A percentile compares a stretch with the other conserved stretches of the same genome.
These are phyloP conservation scores for Porodaedalea pini DNA, from an alignment of 1,284 basidiomycete species.

Conservation along the genomic window DNA sequence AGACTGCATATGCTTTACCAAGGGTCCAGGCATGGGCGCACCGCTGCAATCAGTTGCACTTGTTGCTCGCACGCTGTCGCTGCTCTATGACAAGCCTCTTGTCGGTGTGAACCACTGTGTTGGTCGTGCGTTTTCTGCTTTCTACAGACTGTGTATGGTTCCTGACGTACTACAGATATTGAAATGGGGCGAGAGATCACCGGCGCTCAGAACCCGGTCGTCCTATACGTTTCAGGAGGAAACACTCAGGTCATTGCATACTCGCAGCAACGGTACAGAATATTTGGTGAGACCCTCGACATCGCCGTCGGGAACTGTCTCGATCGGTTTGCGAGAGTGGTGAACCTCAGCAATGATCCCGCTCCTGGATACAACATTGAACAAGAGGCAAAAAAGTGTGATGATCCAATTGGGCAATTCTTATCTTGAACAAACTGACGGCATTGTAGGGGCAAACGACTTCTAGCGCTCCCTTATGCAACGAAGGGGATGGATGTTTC, in stretches of 20 bases:
- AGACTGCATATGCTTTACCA: constrained; percentile 96
- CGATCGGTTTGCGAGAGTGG: constrained; percentile 96
- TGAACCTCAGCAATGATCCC: constrained; percentile 93
- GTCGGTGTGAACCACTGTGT: constrained; percentile 99
- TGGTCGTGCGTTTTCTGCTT: constrained; percentile 67
- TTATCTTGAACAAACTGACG: not conserved
- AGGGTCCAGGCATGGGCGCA: constrained; percentile 99
- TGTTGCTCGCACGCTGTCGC: constrained; percentile 89
- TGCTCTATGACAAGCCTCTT: constrained; percentile 87
- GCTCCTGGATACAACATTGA: constrained; percentile 99
- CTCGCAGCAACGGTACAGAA: constrained; percentile 93
- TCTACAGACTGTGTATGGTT: not conserved
- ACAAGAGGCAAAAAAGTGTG: constrained; percentile 86
- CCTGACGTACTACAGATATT: constrained; percentile 63
- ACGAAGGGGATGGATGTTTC: constrained; percentile 99
- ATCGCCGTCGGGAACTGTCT: constrained; percentile 99
- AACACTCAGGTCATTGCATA: constrained; percentile 99
- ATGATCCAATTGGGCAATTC: constrained; percentile 5
- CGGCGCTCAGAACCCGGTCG: constrained; percentile 91
- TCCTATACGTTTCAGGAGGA: constrained; percentile 97
- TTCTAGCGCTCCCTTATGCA: constrained; percentile 87
- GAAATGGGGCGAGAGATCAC: constrained; percentile 99
- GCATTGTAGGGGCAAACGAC: constrained; percentile 58
- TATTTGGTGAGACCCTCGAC: constrained; percentile 98
- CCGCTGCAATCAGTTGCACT: constrained; percentile 93